Evolutionary conservation across 2,329 filamentous ascomycete species (phyloP).

Genomic region (Zymoseptoria tritici): DNA sequence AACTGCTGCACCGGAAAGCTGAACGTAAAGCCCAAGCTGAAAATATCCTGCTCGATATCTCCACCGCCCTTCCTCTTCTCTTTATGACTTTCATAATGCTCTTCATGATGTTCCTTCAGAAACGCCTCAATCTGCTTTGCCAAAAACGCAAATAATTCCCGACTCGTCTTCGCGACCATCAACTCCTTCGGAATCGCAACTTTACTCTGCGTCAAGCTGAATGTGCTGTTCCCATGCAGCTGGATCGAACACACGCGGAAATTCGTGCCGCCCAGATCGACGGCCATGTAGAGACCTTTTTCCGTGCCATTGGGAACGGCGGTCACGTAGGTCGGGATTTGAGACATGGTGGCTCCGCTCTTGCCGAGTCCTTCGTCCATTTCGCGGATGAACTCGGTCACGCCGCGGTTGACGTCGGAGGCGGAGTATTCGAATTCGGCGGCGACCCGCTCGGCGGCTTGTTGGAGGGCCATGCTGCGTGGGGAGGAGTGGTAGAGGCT

Average conservation of each 20-base stretch:
- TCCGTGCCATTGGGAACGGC: slow-evolving; percentile 94
- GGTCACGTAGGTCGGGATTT: slow-evolving; percentile 96
- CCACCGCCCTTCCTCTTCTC: slow-evolving; percentile 39
- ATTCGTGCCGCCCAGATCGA: slow-evolving; percentile 97
- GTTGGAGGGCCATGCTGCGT: slow-evolving; percentile 47
- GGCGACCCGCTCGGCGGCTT: slow-evolving; percentile 72
- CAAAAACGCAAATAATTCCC: slow-evolving; percentile 85
- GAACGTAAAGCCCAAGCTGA: slow-evolving; percentile 97
- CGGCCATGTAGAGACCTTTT: slow-evolving; percentile 93
- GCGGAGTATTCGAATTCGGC: slow-evolving; percentile 78
- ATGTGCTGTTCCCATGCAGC: slow-evolving; percentile 89
- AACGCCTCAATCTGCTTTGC: slow-evolving; percentile 89
- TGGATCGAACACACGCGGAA: slow-evolving; percentile 95
- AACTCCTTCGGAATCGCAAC: slow-evolving; percentile 81
- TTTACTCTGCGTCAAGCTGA: slow-evolving; percentile 88
- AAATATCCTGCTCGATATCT: slow-evolving; percentile 66
- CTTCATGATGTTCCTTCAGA: slow-evolving; percentile 76
- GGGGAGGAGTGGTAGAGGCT: slow-evolving; percentile 24
- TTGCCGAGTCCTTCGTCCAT: slow-evolving; percentile 80
- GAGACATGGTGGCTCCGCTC: slow-evolving; percentile 75
- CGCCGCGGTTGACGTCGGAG: slow-evolving; percentile 68
- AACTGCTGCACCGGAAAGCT: slow-evolving; percentile 92
- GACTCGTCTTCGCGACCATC: slow-evolving; percentile 80
- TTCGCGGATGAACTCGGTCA: slow-evolving; percentile 77
- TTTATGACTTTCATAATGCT: slow-evolving; percentile 67